Base-by-base conservation (phyloP, 495 filamentous ascomycete species). In the Ramalina peruviana region DNA sequence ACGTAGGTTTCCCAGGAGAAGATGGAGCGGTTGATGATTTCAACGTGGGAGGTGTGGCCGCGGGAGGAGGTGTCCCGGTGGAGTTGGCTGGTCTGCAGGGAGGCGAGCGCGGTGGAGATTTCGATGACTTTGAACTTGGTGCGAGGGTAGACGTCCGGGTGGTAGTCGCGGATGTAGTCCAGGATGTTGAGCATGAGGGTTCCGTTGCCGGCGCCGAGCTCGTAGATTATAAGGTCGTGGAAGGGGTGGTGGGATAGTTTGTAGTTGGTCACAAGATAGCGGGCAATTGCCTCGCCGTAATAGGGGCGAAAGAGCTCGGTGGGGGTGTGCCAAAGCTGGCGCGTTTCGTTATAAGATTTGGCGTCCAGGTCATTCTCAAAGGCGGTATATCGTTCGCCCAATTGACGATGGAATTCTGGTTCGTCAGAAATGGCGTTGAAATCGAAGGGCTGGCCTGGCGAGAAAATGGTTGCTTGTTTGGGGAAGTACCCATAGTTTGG, bases 171-270 rank as follows among this genome's bases (percentile, higher is more conserved):
- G 63, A 99, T 93, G 68, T 90, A 92, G 70, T 99, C 89, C 46
- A 99, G 74, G 50, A 97, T 88, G 64, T 99, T 97, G 56, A 88
- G 72, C 92, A 99, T 99, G 58, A 99, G 75, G 4, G 93, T 99
- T 40, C 92, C 92, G 59, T 96, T 92, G 50, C 92, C 92, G 43
- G 92, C 92, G 19, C 92, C 92, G 79, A 99, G 88, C 64, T 99
- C 92, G 74, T 96, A 99, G 59, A 99, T 94, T 53, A 93, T 86
- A 43, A 99, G 78, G 69, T 99, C 92, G 65, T 93, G 81, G 72
- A 95, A 94, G 6, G 92, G 93, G 65, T 89, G 96, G 20, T 87
- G 78, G 23, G 84, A 85, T 59, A 95, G 76, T 63, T 90, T 86
- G 75, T 99, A 99, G 69, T 99, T 95, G 48, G 85, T 80, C 46